A percentile compares a stretch with the other conserved stretches of the same genome.
Evolutionary conservation across 139 green algal species (phyloP).

Genomic region (Coccomyxa sp.): DNA sequence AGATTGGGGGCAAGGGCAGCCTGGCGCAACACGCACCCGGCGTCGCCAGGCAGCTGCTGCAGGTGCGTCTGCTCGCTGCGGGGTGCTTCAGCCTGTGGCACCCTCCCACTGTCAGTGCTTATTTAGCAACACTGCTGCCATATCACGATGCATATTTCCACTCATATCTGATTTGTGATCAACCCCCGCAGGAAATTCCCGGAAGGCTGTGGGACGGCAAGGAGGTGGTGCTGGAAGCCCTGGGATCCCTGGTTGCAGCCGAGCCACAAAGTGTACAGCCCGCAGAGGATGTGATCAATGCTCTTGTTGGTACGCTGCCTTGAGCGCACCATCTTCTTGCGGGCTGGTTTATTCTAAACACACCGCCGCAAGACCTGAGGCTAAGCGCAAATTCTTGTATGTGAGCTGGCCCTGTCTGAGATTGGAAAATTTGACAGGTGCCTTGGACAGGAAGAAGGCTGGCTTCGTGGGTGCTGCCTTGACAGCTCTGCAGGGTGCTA

Average conservation of each 20-base stretch:
- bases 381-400: not conserved
- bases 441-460: constrained; percentile 22
- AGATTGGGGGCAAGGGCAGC: constrained; percentile 33
- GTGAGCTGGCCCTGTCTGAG: not conserved
- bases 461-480: constrained; percentile 27
- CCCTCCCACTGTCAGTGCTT: not conserved
- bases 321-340: not conserved
- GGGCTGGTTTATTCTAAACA: not conserved
- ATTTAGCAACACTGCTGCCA: not conserved
- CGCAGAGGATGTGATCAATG: not conserved
- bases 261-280: constrained; percentile 9
- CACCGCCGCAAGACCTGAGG: not conserved
- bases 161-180: not conserved
- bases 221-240: constrained; percentile 52
- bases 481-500: constrained; percentile 21
- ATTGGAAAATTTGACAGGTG: constrained; percentile 15
- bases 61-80: constrained; percentile 21
- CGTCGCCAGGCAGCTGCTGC: constrained; percentile 20
- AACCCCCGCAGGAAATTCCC: constrained; percentile 20
- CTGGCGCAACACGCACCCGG: constrained; percentile 25
- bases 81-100: not conserved
- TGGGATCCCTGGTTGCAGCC: constrained; percentile 40
- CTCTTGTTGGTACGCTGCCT: not conserved
- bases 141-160: not conserved
- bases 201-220: constrained; percentile 82